Evolutionary conservation across 2,329 filamentous ascomycete genomes (phyloP).

Genomic region (Aspergillus ibericus): DNA sequence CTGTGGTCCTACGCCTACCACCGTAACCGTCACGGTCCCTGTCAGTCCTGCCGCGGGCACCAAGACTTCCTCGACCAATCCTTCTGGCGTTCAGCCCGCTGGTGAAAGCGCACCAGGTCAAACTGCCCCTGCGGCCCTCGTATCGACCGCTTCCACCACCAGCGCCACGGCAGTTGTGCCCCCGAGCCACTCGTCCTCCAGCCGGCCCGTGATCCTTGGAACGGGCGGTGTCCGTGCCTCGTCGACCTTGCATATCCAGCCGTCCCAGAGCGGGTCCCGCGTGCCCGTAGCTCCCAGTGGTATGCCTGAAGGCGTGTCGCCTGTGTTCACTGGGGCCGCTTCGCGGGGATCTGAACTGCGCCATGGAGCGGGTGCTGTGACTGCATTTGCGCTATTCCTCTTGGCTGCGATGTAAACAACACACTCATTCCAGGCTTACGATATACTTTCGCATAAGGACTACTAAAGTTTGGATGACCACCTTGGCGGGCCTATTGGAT

Average conservation of each 20-base stretch:
- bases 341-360: constrained; percentile 10
- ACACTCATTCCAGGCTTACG: not conserved
- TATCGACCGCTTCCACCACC: not conserved
- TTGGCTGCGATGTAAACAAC: constrained; percentile 16
- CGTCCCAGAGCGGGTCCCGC: constrained; percentile 11
- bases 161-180: constrained; percentile 8
- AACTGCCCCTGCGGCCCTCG: not conserved
- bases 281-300: constrained; percentile 16
- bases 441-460: not conserved
- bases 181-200: constrained; percentile 1
- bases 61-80: not conserved
- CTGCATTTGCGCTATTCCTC: constrained; percentile 13
- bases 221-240: constrained; percentile 11
- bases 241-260: constrained; percentile 17
- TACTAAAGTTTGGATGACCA: not conserved
- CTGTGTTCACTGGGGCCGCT: constrained; percentile 23
- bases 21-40: constrained; percentile 12
- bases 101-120: constrained; percentile 7
- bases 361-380: constrained; percentile 10
- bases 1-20: constrained; percentile 10
- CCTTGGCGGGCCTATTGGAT: not conserved
- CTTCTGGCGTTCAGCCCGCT: not conserved
- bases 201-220: constrained; percentile 7
- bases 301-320: constrained; percentile 16
- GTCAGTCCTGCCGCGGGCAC: not conserved